These are phyloP conservation scores for Backusella mclennaniae DNA, from an alignment of 192 early-diverging fungal genomes.

Conservation along the genomic window DNA sequence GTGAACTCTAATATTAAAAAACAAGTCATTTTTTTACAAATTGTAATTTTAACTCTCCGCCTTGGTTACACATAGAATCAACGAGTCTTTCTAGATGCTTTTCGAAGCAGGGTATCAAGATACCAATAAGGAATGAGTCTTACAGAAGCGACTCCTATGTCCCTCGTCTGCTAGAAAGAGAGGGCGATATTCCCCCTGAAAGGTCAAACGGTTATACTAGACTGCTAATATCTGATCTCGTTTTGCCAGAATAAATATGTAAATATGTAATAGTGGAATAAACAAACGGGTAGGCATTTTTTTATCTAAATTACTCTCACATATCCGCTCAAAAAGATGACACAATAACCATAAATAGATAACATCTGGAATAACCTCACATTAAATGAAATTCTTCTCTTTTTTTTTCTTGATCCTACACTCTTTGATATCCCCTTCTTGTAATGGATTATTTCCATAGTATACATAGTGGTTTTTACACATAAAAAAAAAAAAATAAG, in stretches of 20 bases:
- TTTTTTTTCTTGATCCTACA: not conserved
- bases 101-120: slow-evolving; percentile 13
- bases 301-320: not conserved
- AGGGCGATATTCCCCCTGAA: not conserved
- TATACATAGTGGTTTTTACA: not conserved
- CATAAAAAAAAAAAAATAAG: not conserved
- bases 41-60: not conserved
- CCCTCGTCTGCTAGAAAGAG: not conserved
- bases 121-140: slow-evolving; percentile 12
- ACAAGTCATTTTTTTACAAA: not conserved
- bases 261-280: not conserved
- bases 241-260: slow-evolving; percentile 4
- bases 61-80: slow-evolving; percentile 1
- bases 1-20: slow-evolving; percentile 37
- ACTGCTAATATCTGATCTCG: not conserved
- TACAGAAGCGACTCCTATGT: not conserved
- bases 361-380: not conserved
- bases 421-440: not conserved
- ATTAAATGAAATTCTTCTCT: not conserved
- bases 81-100: slow-evolving; percentile 11
- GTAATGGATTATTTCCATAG: not conserved
- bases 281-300: not conserved
- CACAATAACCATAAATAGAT: not conserved
- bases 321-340: not conserved
- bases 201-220: not conserved